Conservation (phyloP, 495 filamentous ascomycete genomes). For the Margaritispora aquatica region DNA sequence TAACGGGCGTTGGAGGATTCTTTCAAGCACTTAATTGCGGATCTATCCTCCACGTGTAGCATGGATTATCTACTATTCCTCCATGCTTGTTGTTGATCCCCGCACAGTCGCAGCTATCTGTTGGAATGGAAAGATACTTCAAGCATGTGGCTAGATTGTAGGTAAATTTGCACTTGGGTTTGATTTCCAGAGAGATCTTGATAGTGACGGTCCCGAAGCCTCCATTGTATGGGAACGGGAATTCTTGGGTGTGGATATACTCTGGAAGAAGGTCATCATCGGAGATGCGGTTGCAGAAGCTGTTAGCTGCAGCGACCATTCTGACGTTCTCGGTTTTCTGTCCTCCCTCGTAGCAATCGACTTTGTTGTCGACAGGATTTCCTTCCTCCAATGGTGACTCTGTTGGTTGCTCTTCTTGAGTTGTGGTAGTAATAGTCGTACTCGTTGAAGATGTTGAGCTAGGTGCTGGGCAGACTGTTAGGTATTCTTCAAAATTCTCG, state of each 20-base stretch:
- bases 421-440: background rate
- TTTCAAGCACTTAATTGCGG: too few species aligned
- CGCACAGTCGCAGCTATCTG: constrained; percentile 13
- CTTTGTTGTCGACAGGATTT: constrained; percentile 3
- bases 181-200: too few species aligned
- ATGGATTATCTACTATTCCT: constrained; percentile 13
- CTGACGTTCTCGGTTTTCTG: constrained; percentile 17
- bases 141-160: constrained; percentile 1
- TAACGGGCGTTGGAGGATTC: too few species aligned
- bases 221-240: too few species aligned
- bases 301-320: too few species aligned
- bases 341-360: constrained; percentile 14
- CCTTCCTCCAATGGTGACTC: constrained; percentile 9
- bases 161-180: background rate
- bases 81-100: constrained; percentile 14
- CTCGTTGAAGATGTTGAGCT: background rate
- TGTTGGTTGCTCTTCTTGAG: too few species aligned
- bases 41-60: constrained; percentile 10
- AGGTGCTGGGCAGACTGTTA: constrained; percentile 8
- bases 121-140: constrained; percentile 11
- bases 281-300: too few species aligned
- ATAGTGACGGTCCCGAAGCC: constrained; percentile 17
- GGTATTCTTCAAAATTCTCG: constrained; percentile 11
- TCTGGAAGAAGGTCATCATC: too few species aligned
- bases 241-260: too few species aligned